Evolutionary conservation across 2,329 filamentous ascomycete species (phyloP), one percentile per base, ranked within the genome.

Genomic region (Aspergillus transmontanensis): DNA sequence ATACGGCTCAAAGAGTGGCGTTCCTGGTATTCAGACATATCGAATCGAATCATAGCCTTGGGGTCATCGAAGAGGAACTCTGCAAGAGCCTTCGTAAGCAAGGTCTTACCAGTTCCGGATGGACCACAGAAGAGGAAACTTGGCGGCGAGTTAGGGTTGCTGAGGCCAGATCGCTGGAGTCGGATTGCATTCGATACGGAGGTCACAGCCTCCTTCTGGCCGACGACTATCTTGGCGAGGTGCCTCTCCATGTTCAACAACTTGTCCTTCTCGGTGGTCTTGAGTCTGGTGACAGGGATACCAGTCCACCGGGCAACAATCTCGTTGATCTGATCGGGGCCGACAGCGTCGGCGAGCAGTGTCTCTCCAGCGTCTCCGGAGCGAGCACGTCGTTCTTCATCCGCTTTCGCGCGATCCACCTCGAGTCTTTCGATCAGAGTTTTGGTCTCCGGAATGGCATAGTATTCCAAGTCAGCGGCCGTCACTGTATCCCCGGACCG

Each of bases 21-120:
- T 80, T 99, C 95, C 79, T 99, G 96, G 79, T 99, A 99, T 80
- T 99, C 95, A 6, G 94, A 98, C 95, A 99, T 99, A 77, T 99
- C 95, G 82, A 99, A 96, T 45, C 95, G 91, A 72, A 99, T 97
- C 95, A 99, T 98, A 39, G 94, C 85, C 83, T 97, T 97, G 30
- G 94, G 82, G 71, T 99, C 95, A 76, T 99, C 95, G 82, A 99
- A 99, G 32, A 99, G 84, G 83, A 99, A 99, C 78, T 99, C 95
- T 56, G 95, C 95, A 64, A 99, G 85, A 19, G 94, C 95, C 81
- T 99, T 99, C 68, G 94, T 98, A 62, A 99, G 88, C 23, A 99
- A 84, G 21, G 95, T 99, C 83, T 99, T 99, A 84, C 95, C 95
- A 14, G 95, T 99, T 83, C 95, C 95, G 0, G 94, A 98, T 16